Conservation (phyloP, 345 rosid species). For the Eucalyptus sp. region DNA sequence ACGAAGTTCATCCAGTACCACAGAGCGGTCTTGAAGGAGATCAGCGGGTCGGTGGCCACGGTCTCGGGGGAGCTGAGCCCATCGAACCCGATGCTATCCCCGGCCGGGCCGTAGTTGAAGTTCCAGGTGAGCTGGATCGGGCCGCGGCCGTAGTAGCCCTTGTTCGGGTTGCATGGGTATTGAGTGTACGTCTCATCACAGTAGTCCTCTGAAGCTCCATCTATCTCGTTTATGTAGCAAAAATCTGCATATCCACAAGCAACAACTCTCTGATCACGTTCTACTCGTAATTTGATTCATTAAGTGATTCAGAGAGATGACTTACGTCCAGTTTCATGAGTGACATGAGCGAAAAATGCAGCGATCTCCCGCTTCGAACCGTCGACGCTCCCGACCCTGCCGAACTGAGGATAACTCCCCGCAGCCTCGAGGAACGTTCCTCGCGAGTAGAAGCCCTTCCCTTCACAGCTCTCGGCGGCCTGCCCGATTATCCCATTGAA, state of each 20-base stretch:
- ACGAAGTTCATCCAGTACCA: constrained; percentile 65
- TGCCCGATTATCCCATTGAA: constrained; percentile 22
- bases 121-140: constrained; percentile 64
- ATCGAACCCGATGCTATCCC: constrained; percentile 32
- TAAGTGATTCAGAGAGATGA: background rate
- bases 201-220: constrained; percentile 27
- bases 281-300: background rate
- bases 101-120: constrained; percentile 54
- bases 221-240: constrained; percentile 47
- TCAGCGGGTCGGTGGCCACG: constrained; percentile 36
- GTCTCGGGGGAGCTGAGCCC: constrained; percentile 49
- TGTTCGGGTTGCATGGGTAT: constrained; percentile 41
- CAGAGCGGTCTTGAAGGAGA: constrained; percentile 53
- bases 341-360: constrained; percentile 34
- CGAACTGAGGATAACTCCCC: constrained; percentile 11
- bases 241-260: constrained; percentile 15
- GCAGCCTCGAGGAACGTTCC: constrained; percentile 15
- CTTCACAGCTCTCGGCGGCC: constrained; percentile 11
- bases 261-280: background rate
- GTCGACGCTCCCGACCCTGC: constrained; percentile 10
- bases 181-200: constrained; percentile 26
- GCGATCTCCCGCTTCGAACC: constrained; percentile 43
- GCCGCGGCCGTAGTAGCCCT: constrained; percentile 55
- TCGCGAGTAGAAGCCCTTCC: constrained; percentile 30
- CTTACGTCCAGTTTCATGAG: constrained; percentile 39